Percentiles rank a stretch among this genome's conserved stretches.
phyloP scores from a whole-genome alignment of 768 basidiomycete species.

The Tylopilus balloui region DNA sequence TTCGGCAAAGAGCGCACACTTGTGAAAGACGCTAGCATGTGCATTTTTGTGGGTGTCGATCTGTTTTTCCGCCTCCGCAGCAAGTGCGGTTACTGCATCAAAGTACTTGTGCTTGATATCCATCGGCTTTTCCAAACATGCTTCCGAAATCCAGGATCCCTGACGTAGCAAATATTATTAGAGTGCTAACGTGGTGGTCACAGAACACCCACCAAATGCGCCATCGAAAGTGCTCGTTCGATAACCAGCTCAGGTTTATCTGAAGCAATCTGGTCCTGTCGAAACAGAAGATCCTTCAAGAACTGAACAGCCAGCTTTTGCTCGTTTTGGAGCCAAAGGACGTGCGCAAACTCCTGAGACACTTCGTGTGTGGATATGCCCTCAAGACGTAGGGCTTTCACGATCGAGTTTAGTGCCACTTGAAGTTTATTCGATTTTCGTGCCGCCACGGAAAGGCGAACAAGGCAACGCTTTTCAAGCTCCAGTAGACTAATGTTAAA shows the following conservation, averaged over 20 bases:
- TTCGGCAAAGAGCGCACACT: constrained; percentile 89
- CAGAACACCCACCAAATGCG: constrained; percentile 54
- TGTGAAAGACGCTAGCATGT: constrained; percentile 62
- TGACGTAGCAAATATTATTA: constrained; percentile 28
- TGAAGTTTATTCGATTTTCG: constrained; percentile 65
- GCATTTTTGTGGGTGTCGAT: constrained; percentile 21
- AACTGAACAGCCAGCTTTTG: constrained; percentile 77
- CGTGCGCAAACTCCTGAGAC: constrained; percentile 80
- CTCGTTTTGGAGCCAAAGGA: constrained; percentile 86
- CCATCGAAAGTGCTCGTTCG: constrained; percentile 45
- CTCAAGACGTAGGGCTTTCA: constrained; percentile 67
- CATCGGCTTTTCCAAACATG: constrained; percentile 73
- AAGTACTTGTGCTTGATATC: constrained; percentile 73
- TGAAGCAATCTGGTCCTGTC: constrained; percentile 10
- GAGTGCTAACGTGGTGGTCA: not conserved
- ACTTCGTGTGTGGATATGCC: constrained; percentile 44
- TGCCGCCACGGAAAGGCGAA: constrained; percentile 69
- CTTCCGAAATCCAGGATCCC: constrained; percentile 90
- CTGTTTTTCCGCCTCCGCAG: constrained; percentile 24
- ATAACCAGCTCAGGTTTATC: constrained; percentile 14
- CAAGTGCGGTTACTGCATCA: constrained; percentile 46
- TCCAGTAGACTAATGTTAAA: constrained; percentile 47
- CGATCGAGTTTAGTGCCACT: constrained; percentile 80
- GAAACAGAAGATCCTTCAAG: constrained; percentile 41
- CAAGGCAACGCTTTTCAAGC: constrained; percentile 65